These are phyloP conservation scores for Cicer pinnatifidum DNA, from an alignment of 306 rosid species.

Conservation along the genomic window DNA sequence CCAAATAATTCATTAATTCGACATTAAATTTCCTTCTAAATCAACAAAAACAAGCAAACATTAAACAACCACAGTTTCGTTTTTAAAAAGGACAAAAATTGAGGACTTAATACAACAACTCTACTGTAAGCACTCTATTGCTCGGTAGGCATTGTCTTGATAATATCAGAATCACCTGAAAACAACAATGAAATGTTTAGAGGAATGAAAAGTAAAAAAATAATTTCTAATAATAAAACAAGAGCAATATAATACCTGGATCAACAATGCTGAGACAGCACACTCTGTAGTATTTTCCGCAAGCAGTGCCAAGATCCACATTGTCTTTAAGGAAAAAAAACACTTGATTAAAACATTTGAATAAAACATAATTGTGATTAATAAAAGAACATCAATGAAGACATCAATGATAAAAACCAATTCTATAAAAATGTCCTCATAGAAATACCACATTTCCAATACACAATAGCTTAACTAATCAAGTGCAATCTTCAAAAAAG, in stretches of 20 bases:
- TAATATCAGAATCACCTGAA: constrained; percentile 65
- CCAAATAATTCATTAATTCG: constrained; percentile 24
- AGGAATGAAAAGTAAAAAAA: neutral
- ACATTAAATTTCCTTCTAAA: constrained; percentile 31
- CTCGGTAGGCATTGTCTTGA: constrained; percentile 50
- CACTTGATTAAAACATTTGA: neutral
- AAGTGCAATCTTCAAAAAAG: neutral
- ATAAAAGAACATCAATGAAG: neutral
- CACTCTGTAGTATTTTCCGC: constrained; percentile 81
- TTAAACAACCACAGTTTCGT: constrained; percentile 27
- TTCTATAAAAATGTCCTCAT: neutral
- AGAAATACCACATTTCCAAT: neutral
- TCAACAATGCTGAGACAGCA: constrained; percentile 87
- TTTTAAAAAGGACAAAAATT: constrained; percentile 9
- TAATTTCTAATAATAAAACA: neutral
- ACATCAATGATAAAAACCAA: neutral
- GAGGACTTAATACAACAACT: neutral
- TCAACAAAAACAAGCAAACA: constrained; percentile 30
- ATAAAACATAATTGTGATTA: neutral
- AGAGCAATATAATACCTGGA: constrained; percentile 55
- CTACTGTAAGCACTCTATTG: constrained; percentile 34
- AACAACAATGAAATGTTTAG: neutral
- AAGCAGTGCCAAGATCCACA: constrained; percentile 85
- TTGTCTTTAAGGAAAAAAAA: constrained; percentile 52
- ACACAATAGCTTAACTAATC: neutral